These are phyloP conservation scores for Endothia cerciana DNA, from an alignment of 2,329 filamentous ascomycete species.

Conservation along the genomic window DNA sequence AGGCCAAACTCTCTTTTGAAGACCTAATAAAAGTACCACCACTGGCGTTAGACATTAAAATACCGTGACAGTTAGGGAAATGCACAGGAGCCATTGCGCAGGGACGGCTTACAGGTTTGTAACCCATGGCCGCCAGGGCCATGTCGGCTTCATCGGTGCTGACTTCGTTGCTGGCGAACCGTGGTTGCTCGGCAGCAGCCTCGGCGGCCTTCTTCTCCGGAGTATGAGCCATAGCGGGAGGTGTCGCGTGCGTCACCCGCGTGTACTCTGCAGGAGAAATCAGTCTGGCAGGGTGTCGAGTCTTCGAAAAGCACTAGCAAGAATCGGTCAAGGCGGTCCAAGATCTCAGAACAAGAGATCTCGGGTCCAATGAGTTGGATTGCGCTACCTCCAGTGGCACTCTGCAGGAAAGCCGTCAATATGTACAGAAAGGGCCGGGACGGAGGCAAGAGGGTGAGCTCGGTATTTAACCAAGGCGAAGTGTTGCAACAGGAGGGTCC, in stretches of 20 bases:
- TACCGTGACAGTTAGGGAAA: neutral
- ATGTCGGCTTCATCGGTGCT: conserved; percentile 37
- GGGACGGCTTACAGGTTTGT: conserved; percentile 38
- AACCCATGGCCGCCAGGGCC: conserved; percentile 42
- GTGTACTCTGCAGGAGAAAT: neutral
- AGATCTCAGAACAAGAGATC: neutral
- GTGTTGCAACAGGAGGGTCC: neutral
- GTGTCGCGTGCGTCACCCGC: conserved; percentile 1
- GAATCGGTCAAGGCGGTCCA: neutral
- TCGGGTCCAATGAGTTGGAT: neutral
- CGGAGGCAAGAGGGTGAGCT: conserved; percentile 2
- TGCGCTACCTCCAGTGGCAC: neutral
- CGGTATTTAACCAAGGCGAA: conserved; percentile 11
- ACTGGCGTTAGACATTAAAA: neutral
- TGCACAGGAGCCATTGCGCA: neutral
- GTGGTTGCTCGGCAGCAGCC: conserved; percentile 3
- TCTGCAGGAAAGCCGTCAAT: neutral
- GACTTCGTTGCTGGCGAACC: conserved; percentile 13
- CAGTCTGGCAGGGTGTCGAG: neutral
- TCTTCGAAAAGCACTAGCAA: neutral
- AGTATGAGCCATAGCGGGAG: conserved; percentile 19
- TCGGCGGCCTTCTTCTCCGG: conserved; percentile 17
- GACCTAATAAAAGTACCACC: conserved; percentile 41
- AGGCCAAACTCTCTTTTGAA: conserved; percentile 64
- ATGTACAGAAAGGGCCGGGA: neutral